Percentiles rank a stretch among this genome's conserved stretches.
Conservation (phyloP, 441 rosid species). For the Gossypium gossypioides region DNA sequence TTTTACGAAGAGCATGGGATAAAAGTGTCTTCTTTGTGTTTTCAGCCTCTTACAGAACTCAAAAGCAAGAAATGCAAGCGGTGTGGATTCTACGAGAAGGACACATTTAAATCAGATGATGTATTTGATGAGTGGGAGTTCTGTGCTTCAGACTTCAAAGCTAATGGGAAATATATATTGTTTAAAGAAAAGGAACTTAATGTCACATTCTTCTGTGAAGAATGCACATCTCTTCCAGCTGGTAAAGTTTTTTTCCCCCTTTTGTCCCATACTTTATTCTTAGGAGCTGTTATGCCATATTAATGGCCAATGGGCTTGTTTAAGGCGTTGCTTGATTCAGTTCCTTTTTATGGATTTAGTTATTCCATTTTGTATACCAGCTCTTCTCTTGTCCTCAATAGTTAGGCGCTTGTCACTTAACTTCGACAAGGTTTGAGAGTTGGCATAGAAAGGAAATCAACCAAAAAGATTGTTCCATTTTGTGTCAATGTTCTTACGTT, state of each 20-base stretch:
- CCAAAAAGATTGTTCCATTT: too few species aligned
- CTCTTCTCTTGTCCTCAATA: neutral
- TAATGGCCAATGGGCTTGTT: neutral
- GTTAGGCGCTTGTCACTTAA: neutral
- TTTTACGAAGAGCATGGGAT: neutral
- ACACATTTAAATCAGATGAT: constrained; percentile 48
- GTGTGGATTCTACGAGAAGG: constrained; percentile 76
- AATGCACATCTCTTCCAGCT: constrained; percentile 30
- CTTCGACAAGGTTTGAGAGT: neutral
- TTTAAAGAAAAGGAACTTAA: constrained; percentile 44
- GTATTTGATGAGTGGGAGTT: constrained; percentile 79
- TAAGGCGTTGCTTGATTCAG: neutral
- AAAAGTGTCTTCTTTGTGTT: constrained; percentile 10
- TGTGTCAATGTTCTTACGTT: neutral
- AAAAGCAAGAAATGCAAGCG: constrained; percentile 64
- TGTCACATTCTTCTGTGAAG: constrained; percentile 55
- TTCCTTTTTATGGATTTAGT: neutral
- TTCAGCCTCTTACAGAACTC: constrained; percentile 64
- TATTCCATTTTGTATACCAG: neutral
- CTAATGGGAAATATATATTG: constrained; percentile 43
- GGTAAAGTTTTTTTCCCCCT: constrained; percentile 28
- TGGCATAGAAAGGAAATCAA: neutral
- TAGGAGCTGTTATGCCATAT: neutral
- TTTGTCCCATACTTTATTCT: neutral
- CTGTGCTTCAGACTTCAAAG: constrained; percentile 65